phyloP scores from a whole-genome alignment of 2,329 filamentous ascomycete genomes.

The Aureobasidium sp. region DNA sequence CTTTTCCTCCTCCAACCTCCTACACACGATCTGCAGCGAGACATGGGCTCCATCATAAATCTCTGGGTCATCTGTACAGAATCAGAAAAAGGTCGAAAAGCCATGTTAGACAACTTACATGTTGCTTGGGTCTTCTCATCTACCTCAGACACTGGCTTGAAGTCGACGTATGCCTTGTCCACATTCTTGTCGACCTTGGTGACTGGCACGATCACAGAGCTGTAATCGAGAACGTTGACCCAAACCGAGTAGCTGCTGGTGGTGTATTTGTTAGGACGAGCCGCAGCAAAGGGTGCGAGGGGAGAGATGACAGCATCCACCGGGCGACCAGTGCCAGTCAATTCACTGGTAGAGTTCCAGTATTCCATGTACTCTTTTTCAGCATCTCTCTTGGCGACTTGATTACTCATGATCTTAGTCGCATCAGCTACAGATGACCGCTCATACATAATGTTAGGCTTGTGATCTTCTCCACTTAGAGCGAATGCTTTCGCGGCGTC shows the following conservation, averaged over 20 bases:
- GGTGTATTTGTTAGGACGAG: conserved; percentile 39
- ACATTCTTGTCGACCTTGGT: conserved; percentile 44
- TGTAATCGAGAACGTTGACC: conserved; percentile 52
- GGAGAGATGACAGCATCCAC: conserved; percentile 50
- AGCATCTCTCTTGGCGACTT: conserved; percentile 46
- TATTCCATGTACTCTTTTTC: conserved; percentile 55
- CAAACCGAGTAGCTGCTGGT: conserved; percentile 37
- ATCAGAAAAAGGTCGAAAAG: neutral
- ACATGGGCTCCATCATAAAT: conserved; percentile 27
- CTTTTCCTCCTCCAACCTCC: conserved; percentile 29
- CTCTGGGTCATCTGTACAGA: conserved; percentile 25
- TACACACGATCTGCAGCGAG: conserved; percentile 25
- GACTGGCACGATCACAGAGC: conserved; percentile 45
- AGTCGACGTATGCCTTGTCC: conserved; percentile 33
- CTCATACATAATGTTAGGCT: conserved; percentile 36
- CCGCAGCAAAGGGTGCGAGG: conserved; percentile 42
- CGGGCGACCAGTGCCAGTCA: conserved; percentile 37
- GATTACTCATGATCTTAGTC: conserved; percentile 37
- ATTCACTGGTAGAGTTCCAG: conserved; percentile 48
- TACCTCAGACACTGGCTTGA: conserved; percentile 27
- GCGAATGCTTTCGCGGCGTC: conserved; percentile 42
- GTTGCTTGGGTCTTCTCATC: conserved; percentile 31
- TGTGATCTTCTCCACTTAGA: conserved; percentile 47
- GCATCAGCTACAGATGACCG: conserved; percentile 31
- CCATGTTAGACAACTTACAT: conserved; percentile 27